Percentiles rank a stretch among this genome's conserved stretches.
Evolutionary conservation across 257 asterid genomes (phyloP).

Genomic region (Gynochthodes officinalis): DNA sequence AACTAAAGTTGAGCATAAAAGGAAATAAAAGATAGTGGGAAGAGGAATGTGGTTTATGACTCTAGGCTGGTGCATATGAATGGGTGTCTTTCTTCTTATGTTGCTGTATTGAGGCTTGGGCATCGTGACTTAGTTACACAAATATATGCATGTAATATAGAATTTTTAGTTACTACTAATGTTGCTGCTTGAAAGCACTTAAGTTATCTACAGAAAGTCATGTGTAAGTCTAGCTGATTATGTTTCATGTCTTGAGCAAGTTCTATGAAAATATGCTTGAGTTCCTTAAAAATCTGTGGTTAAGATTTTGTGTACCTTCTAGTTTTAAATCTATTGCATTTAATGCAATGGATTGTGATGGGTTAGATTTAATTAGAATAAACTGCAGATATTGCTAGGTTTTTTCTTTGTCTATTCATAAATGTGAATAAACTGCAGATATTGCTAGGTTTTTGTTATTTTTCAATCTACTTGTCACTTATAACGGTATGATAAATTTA

Average conservation of each 20-base stretch:
- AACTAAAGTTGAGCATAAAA: too few relatives aligned
- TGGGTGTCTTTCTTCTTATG: too few relatives aligned
- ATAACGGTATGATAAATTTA: too few relatives aligned
- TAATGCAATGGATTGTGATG: background rate
- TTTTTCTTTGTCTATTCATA: too few relatives aligned
- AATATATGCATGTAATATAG: slow-evolving; percentile 11
- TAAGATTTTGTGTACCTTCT: background rate
- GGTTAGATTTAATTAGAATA: background rate
- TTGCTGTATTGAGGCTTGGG: too few relatives aligned
- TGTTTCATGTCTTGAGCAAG: background rate
- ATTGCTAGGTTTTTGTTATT: background rate
- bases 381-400: background rate
- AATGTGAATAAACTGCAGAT: background rate
- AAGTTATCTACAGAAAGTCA: background rate
- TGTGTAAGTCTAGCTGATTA: background rate
- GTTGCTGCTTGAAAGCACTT: background rate
- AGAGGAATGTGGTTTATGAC: too few relatives aligned
- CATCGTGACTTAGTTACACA: slow-evolving; percentile 16
- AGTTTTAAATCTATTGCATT: too few relatives aligned
- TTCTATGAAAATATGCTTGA: background rate
- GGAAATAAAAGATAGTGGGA: too few relatives aligned
- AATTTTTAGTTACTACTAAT: background rate
- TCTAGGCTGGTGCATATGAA: too few relatives aligned
- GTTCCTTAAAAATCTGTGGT: background rate
- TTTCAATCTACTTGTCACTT: too few relatives aligned